These are phyloP conservation scores for Themeda triandra DNA, from an alignment of 176 grass and related monocot species.

Conservation along the genomic window DNA sequence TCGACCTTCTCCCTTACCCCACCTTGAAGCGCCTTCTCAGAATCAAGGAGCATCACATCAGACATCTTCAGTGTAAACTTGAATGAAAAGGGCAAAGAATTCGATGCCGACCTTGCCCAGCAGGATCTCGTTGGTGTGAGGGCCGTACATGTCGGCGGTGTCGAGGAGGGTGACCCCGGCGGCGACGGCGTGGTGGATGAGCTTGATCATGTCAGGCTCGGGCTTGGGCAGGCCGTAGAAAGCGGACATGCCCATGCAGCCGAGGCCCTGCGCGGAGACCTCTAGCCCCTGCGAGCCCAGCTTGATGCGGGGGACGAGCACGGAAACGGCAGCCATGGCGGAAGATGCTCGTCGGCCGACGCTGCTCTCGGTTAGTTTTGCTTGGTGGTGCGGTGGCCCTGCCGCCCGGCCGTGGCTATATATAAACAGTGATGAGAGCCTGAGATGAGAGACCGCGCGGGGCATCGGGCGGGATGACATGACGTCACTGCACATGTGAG, in stretches of 20 bases:
- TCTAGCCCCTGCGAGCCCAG: slow-evolving; percentile 75
- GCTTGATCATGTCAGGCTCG: slow-evolving; percentile 65
- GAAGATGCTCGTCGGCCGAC: no score
- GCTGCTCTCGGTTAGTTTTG: no score
- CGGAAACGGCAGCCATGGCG: no score
- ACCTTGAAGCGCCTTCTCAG: slow-evolving; percentile 45
- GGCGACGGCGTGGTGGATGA: slow-evolving; percentile 71
- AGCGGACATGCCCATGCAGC: slow-evolving; percentile 83
- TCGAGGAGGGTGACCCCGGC: slow-evolving; percentile 74
- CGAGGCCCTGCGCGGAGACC: slow-evolving; percentile 71
- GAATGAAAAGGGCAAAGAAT: not conserved
- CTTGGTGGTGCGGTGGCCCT: no score
- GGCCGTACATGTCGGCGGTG: slow-evolving; percentile 77
- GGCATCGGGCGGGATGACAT: no score
- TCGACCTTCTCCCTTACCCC: slow-evolving; percentile 55
- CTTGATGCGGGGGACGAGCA: slow-evolving; percentile 48
- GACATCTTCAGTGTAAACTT: not conserved
- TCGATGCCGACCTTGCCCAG: slow-evolving; percentile 50
- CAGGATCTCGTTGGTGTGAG: slow-evolving; percentile 77
- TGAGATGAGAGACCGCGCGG: no score
- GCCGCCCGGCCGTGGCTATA: no score
- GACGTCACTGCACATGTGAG: no score
- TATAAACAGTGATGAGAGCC: no score
- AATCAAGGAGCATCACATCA: not conserved
- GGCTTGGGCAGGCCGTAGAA: slow-evolving; percentile 68